Percentiles rank a stretch among this genome's conserved stretches.
These are phyloP conservation scores for Yarrowia bubula DNA, from an alignment of 805 yeast species.

Conservation along the genomic window DNA sequence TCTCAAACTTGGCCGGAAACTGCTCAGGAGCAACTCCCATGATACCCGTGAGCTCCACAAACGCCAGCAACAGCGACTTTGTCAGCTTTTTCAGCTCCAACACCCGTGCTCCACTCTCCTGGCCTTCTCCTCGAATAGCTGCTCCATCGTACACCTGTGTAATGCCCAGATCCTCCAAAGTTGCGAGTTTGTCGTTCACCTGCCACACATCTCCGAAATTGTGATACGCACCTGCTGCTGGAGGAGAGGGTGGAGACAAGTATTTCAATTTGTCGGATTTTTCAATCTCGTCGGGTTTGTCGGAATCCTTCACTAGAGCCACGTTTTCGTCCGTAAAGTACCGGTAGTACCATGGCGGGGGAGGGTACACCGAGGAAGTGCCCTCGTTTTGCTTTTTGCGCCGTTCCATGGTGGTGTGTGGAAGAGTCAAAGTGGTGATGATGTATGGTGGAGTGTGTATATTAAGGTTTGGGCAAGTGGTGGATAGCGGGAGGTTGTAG, in stretches of 20 bases:
- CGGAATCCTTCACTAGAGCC: conserved; percentile 37
- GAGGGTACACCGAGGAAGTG: conserved; percentile 79
- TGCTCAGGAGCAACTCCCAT: conserved; percentile 70
- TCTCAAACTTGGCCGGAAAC: conserved; percentile 64
- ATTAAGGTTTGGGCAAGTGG: too few relatives aligned
- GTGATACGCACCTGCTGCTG: conserved; percentile 55
- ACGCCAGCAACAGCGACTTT: conserved; percentile 74
- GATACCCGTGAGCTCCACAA: conserved; percentile 76
- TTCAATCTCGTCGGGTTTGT: conserved; percentile 28
- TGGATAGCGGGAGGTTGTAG: too few relatives aligned
- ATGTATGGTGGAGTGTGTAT: not conserved
- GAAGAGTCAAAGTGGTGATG: not conserved
- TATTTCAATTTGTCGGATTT: conserved; percentile 27
- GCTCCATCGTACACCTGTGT: conserved; percentile 58
- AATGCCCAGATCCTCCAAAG: conserved; percentile 73
- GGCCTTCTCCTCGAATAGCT: conserved; percentile 32
- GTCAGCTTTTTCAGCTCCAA: conserved; percentile 76
- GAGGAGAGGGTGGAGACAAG: conserved; percentile 40
- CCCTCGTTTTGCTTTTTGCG: conserved; percentile 36
- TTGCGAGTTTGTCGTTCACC: conserved; percentile 67
- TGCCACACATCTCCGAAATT: conserved; percentile 93
- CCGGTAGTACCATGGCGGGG: conserved; percentile 83
- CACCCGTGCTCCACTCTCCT: conserved; percentile 45
- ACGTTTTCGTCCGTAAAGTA: conserved; percentile 70
- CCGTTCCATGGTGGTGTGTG: conserved; percentile 3